These are phyloP conservation scores for Candida piceae DNA, from an alignment of 805 yeast species.

Conservation along the genomic window DNA sequence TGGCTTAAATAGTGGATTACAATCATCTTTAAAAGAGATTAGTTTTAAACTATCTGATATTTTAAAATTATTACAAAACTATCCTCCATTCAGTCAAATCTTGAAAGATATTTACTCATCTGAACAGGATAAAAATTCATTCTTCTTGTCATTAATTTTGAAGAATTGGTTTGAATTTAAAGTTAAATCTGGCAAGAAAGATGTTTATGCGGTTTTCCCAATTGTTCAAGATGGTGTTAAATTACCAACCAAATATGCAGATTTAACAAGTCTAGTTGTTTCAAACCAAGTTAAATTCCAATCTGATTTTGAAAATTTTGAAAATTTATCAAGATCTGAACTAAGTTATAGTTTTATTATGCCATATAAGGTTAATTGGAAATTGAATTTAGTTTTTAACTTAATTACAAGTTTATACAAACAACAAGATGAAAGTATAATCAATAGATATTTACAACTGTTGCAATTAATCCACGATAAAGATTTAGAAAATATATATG, in stretches of 20 bases:
- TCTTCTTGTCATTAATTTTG: constrained; percentile 48
- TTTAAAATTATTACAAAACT: constrained; percentile 11
- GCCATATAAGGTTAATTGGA: constrained; percentile 49
- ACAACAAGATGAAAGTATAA: constrained; percentile 9
- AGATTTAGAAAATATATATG: constrained; percentile 39
- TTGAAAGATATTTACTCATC: constrained; percentile 19
- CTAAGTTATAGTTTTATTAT: constrained; percentile 54
- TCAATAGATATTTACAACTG: constrained; percentile 31
- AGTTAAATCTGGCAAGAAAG: constrained; percentile 25
- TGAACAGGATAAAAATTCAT: constrained; percentile 20
- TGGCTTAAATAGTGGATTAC: constrained; percentile 12
- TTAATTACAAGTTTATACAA: constrained; percentile 16
- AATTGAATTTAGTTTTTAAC: constrained; percentile 28
- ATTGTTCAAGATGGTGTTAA: constrained; percentile 68
- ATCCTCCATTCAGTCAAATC: constrained; percentile 2
- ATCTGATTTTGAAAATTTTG: constrained; percentile 22
- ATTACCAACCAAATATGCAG: constrained; percentile 52
- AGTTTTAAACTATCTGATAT: constrained; percentile 15
- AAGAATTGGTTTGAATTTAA: constrained; percentile 41
- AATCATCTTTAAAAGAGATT: constrained; percentile 17
- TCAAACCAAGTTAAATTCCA: constrained; percentile 26
- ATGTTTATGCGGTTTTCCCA: constrained; percentile 38
- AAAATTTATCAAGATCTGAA: constrained; percentile 43
- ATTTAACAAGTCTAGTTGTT: constrained; percentile 42
- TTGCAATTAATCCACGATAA: constrained; percentile 28